Evolutionary conservation across 805 yeast species (phyloP), one percentile per base, ranked within the genome.

Genomic region (Suhomyces faveliae): DNA sequence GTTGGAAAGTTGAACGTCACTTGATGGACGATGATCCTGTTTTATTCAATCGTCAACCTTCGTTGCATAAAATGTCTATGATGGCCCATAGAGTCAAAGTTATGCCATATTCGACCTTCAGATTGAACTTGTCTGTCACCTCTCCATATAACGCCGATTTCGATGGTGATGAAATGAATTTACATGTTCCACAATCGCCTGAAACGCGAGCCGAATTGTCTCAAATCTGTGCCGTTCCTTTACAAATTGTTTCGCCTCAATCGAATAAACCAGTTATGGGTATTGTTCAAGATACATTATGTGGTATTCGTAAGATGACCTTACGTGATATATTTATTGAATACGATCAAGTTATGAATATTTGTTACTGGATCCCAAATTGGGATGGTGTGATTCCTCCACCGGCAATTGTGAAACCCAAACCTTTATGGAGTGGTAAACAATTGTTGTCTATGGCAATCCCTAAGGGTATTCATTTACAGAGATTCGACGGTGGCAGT

Each of bases 71-170:
- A 70, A 94, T 94, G 98, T 92, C 98, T 47, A 94, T 94, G 99
- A 94, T 94, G 98, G 96, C 97, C 13, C 99, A 94, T 67, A 81
- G 96, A 71, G 99, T 94, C 30, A 90, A 88, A 65, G 99, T 94
- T 41, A 90, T 94, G 96, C 99, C 99, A 10, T 94, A 90, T 66
- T 91, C 98, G 5, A 94, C 99, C 0, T 94, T 94, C 78, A 82
- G 99, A 74, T 78, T 94, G 74, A 94, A 94, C 64, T 76, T 94
- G 66, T 94, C 98, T 21, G 99, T 94, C 40, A 94, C 99, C 0
- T 89, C 98, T 15, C 99, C 99, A n/a, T 94, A 94, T 71, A 94
- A 94, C 73, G 99, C 99, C 40, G 99, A 94, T 85, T 94, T 94
- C 77, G 99, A 94, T 76, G 99, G 99, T 79, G 99, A 94, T 71